These are phyloP conservation scores for Allantophomopsis cytisporea DNA, from an alignment of 2,329 filamentous ascomycete species.

Conservation along the genomic window DNA sequence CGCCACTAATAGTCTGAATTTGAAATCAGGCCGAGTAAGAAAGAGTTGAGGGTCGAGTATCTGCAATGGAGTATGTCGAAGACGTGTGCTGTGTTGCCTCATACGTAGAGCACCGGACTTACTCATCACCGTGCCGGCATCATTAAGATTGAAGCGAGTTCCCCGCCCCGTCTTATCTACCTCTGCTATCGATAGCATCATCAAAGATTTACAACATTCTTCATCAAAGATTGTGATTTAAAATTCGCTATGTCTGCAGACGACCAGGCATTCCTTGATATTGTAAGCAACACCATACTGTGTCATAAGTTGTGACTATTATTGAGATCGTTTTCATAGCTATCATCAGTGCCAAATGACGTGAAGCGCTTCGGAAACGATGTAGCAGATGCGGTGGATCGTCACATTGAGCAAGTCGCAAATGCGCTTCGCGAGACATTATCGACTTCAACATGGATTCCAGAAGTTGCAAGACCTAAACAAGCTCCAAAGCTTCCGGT, in stretches of 20 bases:
- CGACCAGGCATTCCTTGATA: constrained; percentile 65
- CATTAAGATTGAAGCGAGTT: too few species aligned
- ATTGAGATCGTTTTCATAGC: constrained; percentile 21
- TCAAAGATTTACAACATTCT: constrained; percentile 1
- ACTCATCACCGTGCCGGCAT: too few species aligned
- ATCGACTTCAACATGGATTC: constrained; percentile 58
- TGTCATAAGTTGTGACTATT: background rate
- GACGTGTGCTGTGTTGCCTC: too few species aligned
- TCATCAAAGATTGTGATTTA: background rate
- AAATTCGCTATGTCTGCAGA: constrained; percentile 56
- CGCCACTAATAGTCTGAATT: too few species aligned
- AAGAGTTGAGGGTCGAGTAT: too few species aligned
- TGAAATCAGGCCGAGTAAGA: too few species aligned
- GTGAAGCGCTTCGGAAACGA: constrained; percentile 57
- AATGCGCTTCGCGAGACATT: constrained; percentile 55
- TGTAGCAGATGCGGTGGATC: constrained; percentile 69
- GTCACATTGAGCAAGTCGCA: constrained; percentile 66
- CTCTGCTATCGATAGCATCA: background rate
- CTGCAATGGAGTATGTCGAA: too few species aligned
- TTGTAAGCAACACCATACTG: constrained; percentile 37
- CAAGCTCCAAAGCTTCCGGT: constrained; percentile 19
- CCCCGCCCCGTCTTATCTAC: background rate
- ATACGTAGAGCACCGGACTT: too few species aligned
- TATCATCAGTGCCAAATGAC: constrained; percentile 46
- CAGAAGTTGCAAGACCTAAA: constrained; percentile 47